phyloP scores from a whole-genome alignment of 2,329 filamentous ascomycete species.

The Tolypocladium ovalisporum region DNA sequence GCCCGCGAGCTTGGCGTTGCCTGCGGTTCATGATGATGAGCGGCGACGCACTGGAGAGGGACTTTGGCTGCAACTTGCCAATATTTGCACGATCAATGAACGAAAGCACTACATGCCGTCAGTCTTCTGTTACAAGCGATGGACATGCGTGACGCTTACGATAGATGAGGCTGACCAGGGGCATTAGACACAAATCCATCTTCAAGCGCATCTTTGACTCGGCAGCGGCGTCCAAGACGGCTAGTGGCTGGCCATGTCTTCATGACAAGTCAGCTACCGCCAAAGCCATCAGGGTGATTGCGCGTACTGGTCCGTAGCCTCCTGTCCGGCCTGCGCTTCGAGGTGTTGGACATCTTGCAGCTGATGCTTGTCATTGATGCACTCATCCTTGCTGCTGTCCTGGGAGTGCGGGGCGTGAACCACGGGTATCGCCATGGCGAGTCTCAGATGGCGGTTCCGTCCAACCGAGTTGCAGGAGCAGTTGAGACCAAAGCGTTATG shows the following conservation, averaged over 20 bases:
- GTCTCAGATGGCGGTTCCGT: neutral
- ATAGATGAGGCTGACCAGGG: conserved; percentile 53
- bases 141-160: conserved; percentile 17
- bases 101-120: conserved; percentile 8
- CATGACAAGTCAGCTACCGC: neutral
- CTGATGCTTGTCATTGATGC: neutral
- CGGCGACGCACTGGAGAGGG: too few relatives aligned
- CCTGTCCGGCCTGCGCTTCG: neutral
- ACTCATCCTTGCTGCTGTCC: neutral
- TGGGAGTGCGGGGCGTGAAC: neutral
- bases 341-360: neutral
- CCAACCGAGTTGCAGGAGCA: neutral
- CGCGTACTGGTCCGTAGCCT: neutral
- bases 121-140: neutral
- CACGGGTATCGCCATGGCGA: neutral
- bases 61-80: conserved; percentile 26
- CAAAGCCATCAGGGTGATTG: neutral
- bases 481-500: neutral
- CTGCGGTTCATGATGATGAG: conserved; percentile 14
- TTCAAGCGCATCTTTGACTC: conserved; percentile 48
- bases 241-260: conserved; percentile 37
- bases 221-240: conserved; percentile 38
- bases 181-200: conserved; percentile 53
- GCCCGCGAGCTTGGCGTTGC: conserved; percentile 47
- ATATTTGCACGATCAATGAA: conserved; percentile 61